A percentile compares a stretch with the other conserved stretches of the same genome.
Evolutionary conservation across 2,329 filamentous ascomycete species (phyloP).

Genomic region (Monascus ruber): DNA sequence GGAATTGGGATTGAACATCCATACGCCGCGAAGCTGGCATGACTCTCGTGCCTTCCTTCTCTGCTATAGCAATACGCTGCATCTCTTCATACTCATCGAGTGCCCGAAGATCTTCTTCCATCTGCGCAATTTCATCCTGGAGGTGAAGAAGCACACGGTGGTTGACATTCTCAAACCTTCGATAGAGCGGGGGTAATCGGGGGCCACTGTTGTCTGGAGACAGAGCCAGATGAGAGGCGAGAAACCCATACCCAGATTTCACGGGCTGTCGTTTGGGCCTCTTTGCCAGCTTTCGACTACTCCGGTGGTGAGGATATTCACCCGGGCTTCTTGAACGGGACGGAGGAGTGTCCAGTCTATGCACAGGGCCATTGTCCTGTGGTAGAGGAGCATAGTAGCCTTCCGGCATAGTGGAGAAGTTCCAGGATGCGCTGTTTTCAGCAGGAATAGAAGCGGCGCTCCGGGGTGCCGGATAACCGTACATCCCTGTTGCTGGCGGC

Average conservation of each 20-base stretch:
- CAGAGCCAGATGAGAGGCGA: constrained; percentile 21
- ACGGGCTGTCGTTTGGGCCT: constrained; percentile 12
- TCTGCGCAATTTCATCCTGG: constrained; percentile 71
- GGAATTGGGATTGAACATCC: constrained; percentile 37
- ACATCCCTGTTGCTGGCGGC: constrained; percentile 10
- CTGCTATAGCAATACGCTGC: constrained; percentile 20
- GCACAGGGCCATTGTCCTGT: constrained; percentile 8
- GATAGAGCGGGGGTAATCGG: constrained; percentile 54
- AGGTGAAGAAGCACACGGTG: constrained; percentile 72
- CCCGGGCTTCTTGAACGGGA: constrained; percentile 24
- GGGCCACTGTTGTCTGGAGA: constrained; percentile 16
- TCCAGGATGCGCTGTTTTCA: constrained; percentile 8
- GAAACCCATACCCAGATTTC: constrained; percentile 24
- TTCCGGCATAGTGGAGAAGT: constrained; percentile 23
- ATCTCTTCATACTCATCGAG: constrained; percentile 51
- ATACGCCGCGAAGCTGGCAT: constrained; percentile 29
- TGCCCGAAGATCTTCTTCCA: constrained; percentile 64
- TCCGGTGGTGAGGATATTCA: constrained; percentile 12
- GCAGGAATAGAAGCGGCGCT: constrained; percentile 11
- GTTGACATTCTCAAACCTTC: constrained; percentile 70
- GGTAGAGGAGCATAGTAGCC: constrained; percentile 17
- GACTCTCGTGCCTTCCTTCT: constrained; percentile 20
- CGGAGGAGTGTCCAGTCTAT: constrained; percentile 17
- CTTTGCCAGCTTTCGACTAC: constrained; percentile 10
- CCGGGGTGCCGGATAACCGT: constrained; percentile 7